A percentile compares a stretch with the other conserved stretches of the same genome.
phyloP scores from a whole-genome alignment of 2,329 filamentous ascomycete species.

The Penicillium sp. region DNA sequence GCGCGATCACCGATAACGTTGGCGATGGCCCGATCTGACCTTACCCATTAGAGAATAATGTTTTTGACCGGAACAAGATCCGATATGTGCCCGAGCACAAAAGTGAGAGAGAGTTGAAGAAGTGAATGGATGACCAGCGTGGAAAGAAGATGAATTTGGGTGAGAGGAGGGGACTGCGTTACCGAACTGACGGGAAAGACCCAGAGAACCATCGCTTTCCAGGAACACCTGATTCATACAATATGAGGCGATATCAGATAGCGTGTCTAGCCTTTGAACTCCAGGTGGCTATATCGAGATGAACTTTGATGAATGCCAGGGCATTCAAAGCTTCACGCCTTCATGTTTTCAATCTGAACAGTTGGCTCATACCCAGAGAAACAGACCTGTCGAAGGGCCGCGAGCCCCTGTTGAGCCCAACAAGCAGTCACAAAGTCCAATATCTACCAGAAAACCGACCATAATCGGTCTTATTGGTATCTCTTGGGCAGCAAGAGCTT shows the following conservation, averaged over 20 bases:
- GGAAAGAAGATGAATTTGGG: not conserved
- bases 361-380: not conserved
- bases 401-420: not conserved
- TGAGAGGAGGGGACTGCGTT: not conserved
- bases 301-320: not conserved
- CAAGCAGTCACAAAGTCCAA: not conserved
- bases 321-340: not conserved
- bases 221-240: not conserved
- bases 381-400: not conserved
- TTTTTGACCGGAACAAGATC: not conserved
- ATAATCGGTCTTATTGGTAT: not conserved
- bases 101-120: not conserved
- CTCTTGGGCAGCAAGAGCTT: not conserved
- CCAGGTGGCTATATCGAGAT: not conserved
- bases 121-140: not conserved
- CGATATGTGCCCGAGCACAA: not conserved
- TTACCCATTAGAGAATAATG: not conserved
- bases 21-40: slow-evolving; percentile 1
- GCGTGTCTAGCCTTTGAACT: not conserved
- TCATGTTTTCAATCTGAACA: not conserved
- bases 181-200: slow-evolving; percentile 6
- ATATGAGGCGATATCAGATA: not conserved
- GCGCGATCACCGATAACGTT: slow-evolving; percentile 3
- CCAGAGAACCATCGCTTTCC: not conserved
- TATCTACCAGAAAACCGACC: not conserved